Conservation (phyloP, 441 rosid species). For the Gossypium lobatum region DNA sequence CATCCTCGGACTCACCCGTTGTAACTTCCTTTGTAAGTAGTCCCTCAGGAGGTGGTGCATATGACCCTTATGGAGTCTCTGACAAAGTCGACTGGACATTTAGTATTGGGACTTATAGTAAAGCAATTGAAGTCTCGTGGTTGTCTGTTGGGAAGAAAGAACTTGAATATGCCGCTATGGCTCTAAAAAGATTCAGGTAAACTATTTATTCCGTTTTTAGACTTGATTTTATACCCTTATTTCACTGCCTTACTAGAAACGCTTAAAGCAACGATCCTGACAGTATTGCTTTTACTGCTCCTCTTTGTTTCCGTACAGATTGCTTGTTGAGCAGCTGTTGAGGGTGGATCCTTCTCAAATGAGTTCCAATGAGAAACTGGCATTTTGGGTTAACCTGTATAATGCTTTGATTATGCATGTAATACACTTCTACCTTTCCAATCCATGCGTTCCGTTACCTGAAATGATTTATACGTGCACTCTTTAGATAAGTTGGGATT, state of each 20-base stretch:
- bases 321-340: constrained; percentile 59
- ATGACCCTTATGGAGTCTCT: constrained; percentile 48
- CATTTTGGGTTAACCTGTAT: constrained; percentile 73
- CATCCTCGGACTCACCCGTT: constrained; percentile 36
- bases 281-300: constrained; percentile 1
- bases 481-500: background rate
- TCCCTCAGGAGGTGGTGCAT: constrained; percentile 25
- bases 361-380: constrained; percentile 50
- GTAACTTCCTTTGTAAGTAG: constrained; percentile 26
- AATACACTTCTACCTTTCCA: constrained; percentile 13
- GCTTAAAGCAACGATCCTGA: background rate
- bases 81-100: constrained; percentile 44
- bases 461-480: background rate
- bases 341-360: constrained; percentile 48
- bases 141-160: constrained; percentile 64
- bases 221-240: background rate
- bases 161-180: constrained; percentile 53
- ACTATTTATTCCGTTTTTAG: constrained; percentile 1
- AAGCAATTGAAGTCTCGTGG: constrained; percentile 57
- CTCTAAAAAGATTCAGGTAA: constrained; percentile 65
- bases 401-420: constrained; percentile 82
- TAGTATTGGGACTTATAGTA: constrained; percentile 39
- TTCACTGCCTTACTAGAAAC: background rate
- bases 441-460: background rate
- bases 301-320: constrained; percentile 29